Percentiles rank a stretch among this genome's conserved stretches.
Conservation (phyloP, 176 grass and related monocot species). For the Phoenix roebelenii region DNA sequence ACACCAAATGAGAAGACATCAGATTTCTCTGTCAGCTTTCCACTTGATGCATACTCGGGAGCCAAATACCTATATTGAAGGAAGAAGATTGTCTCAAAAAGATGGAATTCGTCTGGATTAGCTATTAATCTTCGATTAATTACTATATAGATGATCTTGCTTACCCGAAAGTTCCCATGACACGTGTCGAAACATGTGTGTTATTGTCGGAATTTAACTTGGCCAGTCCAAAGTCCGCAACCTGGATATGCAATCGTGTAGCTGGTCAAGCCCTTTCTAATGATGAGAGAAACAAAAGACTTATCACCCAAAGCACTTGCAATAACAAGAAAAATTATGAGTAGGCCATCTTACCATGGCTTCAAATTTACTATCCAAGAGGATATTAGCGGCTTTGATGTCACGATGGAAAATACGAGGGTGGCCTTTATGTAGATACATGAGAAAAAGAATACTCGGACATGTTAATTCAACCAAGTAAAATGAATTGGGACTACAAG, state of each 20-base stretch:
- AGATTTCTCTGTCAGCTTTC: constrained; percentile 39
- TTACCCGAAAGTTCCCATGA: constrained; percentile 53
- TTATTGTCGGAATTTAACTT: constrained; percentile 43
- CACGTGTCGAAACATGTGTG: constrained; percentile 48
- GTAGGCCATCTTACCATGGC: constrained; percentile 20
- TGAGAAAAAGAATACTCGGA: not conserved
- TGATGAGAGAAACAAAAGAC: not conserved
- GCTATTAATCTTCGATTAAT: too few relatives aligned
- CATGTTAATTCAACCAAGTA: not conserved
- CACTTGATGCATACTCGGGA: constrained; percentile 39
- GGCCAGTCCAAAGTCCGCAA: constrained; percentile 45
- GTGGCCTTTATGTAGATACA: constrained; percentile 15
- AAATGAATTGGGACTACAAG: not conserved
- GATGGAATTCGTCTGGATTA: too few relatives aligned
- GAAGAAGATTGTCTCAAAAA: too few relatives aligned
- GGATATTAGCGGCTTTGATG: constrained; percentile 50
- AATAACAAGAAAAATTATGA: not conserved
- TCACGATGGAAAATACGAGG: constrained; percentile 54
- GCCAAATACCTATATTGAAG: constrained; percentile 25
- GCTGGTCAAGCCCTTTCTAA: too few relatives aligned
- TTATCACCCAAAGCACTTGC: not conserved
- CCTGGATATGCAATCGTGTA: not conserved
- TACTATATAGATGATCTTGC: not conserved
- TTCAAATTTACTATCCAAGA: constrained; percentile 41
- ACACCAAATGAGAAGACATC: constrained; percentile 65